Percentiles rank a stretch among this genome's conserved stretches.
These are phyloP conservation scores for Hanseniaspora sp. DNA, from an alignment of 1,139 yeast species.

Conservation along the genomic window DNA sequence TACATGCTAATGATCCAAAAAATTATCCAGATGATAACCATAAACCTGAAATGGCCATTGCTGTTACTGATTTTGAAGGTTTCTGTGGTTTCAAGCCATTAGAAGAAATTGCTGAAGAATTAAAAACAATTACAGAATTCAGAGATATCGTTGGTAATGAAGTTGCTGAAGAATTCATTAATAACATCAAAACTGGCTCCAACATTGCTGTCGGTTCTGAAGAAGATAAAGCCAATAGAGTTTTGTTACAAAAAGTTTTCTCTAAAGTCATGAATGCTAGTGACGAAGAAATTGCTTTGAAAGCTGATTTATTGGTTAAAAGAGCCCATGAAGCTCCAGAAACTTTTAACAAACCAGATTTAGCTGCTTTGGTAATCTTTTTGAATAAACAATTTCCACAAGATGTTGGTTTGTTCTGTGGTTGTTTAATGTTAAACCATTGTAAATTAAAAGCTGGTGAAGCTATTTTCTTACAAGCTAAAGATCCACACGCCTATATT, in stretches of 20 bases:
- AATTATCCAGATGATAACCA: slow-evolving; percentile 97
- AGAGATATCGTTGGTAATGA: slow-evolving; percentile 56
- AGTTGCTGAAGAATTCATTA: slow-evolving; percentile 41
- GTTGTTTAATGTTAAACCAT: slow-evolving; percentile 83
- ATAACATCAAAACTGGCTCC: slow-evolving; percentile 39
- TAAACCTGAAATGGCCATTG: slow-evolving; percentile 98
- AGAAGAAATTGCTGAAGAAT: slow-evolving; percentile 55
- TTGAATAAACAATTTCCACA: slow-evolving; percentile 80
- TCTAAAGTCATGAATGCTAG: slow-evolving; percentile 71
- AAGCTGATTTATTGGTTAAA: slow-evolving; percentile 51
- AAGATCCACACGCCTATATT: slow-evolving; percentile 96
- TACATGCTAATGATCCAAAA: slow-evolving; percentile 74
- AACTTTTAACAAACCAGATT: slow-evolving; percentile 34
- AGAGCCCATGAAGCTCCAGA: slow-evolving; percentile 49
- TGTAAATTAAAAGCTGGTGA: slow-evolving; percentile 78
- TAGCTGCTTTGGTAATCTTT: slow-evolving; percentile 63
- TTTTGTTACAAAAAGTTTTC: slow-evolving; percentile 62
- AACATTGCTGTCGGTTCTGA: slow-evolving; percentile 30
- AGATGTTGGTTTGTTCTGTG: slow-evolving; percentile 93
- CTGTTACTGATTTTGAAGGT: slow-evolving; percentile 89
- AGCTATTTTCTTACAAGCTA: slow-evolving; percentile 92
- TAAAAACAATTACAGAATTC: slow-evolving; percentile 66
- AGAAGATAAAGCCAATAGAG: slow-evolving; percentile 46
- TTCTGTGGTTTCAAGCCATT: slow-evolving; percentile 96
- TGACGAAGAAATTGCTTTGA: slow-evolving; percentile 41